These are phyloP conservation scores for Aquilaria agallochum DNA, from an alignment of 441 rosid species.

Conservation along the genomic window DNA sequence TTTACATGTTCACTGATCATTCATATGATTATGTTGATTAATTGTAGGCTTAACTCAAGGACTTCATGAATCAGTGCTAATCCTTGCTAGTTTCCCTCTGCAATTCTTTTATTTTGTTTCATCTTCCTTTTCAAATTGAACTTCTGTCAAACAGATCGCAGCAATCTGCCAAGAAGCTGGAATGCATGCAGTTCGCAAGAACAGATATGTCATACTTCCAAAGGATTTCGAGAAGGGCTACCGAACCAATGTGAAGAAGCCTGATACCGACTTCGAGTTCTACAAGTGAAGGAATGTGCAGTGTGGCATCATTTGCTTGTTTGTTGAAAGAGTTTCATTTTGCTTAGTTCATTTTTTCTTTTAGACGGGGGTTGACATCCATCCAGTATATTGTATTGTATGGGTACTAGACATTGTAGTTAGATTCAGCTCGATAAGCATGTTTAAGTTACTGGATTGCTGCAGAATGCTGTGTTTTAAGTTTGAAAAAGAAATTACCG, in stretches of 20 bases:
- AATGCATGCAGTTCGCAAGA: constrained; percentile 94
- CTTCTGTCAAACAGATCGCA: constrained; percentile 45
- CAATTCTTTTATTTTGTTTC: background rate
- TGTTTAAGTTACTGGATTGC: too few species aligned
- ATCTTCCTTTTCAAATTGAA: background rate
- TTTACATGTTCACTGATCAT: background rate
- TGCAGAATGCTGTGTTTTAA: too few species aligned
- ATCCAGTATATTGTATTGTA: too few species aligned
- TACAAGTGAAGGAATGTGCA: constrained; percentile 46
- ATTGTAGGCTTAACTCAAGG: too few species aligned
- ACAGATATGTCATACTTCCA: constrained; percentile 87
- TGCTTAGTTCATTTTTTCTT: too few species aligned
- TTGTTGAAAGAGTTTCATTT: too few species aligned
- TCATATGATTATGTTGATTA: background rate
- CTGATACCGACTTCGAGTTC: constrained; percentile 92
- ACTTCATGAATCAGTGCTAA: too few species aligned
- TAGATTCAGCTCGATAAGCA: too few species aligned
- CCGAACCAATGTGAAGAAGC: constrained; percentile 91
- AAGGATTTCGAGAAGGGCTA: constrained; percentile 97
- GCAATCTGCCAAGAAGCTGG: constrained; percentile 99
- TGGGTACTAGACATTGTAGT: too few species aligned
- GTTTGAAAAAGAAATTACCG: too few species aligned
- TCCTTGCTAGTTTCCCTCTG: background rate
- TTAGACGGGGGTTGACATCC: too few species aligned
- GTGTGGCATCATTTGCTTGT: too few species aligned